Evolutionary conservation across 169 alveolate species (phyloP).

Genomic region (Cardiosporidium cionae): DNA sequence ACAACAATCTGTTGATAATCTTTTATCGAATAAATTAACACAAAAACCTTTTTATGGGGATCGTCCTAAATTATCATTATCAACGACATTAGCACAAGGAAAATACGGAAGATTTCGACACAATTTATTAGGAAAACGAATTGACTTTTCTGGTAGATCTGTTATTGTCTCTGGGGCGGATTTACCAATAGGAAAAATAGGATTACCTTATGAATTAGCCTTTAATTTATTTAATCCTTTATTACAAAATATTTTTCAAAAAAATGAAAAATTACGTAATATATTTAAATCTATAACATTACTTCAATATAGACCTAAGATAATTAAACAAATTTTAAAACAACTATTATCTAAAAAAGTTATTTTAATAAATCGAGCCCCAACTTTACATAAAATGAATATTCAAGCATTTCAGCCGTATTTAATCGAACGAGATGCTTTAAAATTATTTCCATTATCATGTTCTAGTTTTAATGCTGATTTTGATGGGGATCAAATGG

Average conservation of each 20-base stretch:
- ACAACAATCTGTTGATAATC: constrained; percentile 1
- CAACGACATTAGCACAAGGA: constrained; percentile 10
- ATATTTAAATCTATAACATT: background rate
- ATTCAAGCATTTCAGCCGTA: constrained; percentile 48
- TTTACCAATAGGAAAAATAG: constrained; percentile 4
- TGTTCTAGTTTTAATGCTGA: constrained; percentile 91
- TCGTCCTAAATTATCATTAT: background rate
- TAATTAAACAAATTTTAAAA: constrained; percentile 12
- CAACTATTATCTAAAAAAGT: constrained; percentile 44
- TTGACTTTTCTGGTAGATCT: constrained; percentile 44
- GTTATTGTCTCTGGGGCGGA: constrained; percentile 36
- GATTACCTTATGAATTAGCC: constrained; percentile 18
- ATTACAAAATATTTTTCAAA: background rate
- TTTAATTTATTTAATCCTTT: constrained; percentile 9
- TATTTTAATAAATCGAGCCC: constrained; percentile 77
- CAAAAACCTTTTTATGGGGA: background rate
- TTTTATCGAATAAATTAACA: background rate
- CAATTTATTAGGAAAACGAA: constrained; percentile 37
- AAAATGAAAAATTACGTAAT: background rate
- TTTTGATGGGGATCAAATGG: constrained; percentile 94
- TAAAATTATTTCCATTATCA: constrained; percentile 82
- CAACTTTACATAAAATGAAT: constrained; percentile 85
- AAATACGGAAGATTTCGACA: constrained; percentile 36
- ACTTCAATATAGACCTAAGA: background rate
- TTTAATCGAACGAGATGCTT: constrained; percentile 30